Percentiles rank a stretch among this genome's conserved stretches.
Conservation (phyloP, 805 yeast species). For the Naumovozyma castellii region DNA sequence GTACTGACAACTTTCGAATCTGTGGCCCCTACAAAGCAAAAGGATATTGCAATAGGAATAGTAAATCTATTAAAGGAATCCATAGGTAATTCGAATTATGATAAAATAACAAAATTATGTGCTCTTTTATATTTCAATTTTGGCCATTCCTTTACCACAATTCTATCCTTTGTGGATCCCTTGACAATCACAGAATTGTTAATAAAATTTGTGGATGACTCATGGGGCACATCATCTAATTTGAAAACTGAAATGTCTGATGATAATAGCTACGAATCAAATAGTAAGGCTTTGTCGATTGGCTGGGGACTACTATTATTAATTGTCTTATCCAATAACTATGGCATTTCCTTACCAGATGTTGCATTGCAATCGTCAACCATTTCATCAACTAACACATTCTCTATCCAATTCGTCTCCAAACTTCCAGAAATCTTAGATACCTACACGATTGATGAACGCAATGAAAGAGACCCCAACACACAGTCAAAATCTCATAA, state of each 20-base stretch:
- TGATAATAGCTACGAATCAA: constrained; percentile 18
- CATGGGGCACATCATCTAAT: constrained; percentile 21
- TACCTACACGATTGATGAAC: constrained; percentile 18
- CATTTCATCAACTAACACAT: constrained; percentile 19
- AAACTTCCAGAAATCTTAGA: constrained; percentile 19
- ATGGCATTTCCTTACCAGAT: constrained; percentile 27
- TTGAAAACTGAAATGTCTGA: constrained; percentile 12
- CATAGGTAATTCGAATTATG: constrained; percentile 33
- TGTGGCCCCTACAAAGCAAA: constrained; percentile 39
- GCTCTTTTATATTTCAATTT: constrained; percentile 40
- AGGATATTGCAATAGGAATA: constrained; percentile 35
- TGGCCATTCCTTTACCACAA: constrained; percentile 32
- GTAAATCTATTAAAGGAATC: constrained; percentile 29
- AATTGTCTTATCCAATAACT: constrained; percentile 32
- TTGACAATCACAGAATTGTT: constrained; percentile 34
- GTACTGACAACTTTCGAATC: constrained; percentile 39
- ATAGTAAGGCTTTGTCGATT: constrained; percentile 57
- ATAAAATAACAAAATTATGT: constrained; percentile 42
- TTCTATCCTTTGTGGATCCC: constrained; percentile 40
- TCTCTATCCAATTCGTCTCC: constrained; percentile 25
- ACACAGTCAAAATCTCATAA: constrained; percentile 22
- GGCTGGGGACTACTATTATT: constrained; percentile 50
- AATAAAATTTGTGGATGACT: constrained; percentile 34
- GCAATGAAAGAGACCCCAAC: constrained; percentile 19
- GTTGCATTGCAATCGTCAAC: constrained; percentile 17